Base-by-base conservation (phyloP, 164 flowering plant genomes). In the Kalanchoe fedtschenkoi region DNA sequence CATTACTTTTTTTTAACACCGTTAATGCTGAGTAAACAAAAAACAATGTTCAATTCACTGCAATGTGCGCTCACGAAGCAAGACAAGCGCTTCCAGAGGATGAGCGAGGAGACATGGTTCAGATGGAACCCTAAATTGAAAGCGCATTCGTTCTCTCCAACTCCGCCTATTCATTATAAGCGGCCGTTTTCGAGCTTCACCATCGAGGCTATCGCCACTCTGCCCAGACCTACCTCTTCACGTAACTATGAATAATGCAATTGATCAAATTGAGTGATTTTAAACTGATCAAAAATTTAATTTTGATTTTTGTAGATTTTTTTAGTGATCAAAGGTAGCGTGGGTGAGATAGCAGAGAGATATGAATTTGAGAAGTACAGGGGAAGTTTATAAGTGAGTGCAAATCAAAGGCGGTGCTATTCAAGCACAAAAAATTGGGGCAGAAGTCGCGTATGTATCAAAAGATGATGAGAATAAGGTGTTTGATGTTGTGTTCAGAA, bases 401-500 rank as follows among this genome's bases (percentile, higher is more conserved):
- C 62, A 88, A 93, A 70, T 88, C 97, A 1, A 85, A 68, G 58
- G 95, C 92, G 47, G 84, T 82, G 34, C 83, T 93, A 54, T 90
- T 81, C 62, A 88, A 75, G 71, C 98, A 90, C 63, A 83, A 76
- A 71, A 85, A 68, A 93, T 96, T 9, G 95, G 97, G 6, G 88
- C 91, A 4, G 81, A 93, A 72, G 84, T 93, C 14, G 88, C 90
- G 96, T 90, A 97, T 7, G 84, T 93, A 6, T 70, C 83, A 0
- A 95, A 88, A 61, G 87, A 87, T 44, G 99, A 91, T 66, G 99
- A 95, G 91, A 95, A 95, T 51, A 95, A 95, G 75, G 96, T 88
- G 32, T 95, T 95, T 44, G 99, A 97, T 34, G 74, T 95, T 57
- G 96, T 91, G 66, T 83, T 95, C 55, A 79, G 99, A 1, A 93